Evolutionary conservation across 169 alveolate species (phyloP).

Genomic region (Plasmodium inui): DNA sequence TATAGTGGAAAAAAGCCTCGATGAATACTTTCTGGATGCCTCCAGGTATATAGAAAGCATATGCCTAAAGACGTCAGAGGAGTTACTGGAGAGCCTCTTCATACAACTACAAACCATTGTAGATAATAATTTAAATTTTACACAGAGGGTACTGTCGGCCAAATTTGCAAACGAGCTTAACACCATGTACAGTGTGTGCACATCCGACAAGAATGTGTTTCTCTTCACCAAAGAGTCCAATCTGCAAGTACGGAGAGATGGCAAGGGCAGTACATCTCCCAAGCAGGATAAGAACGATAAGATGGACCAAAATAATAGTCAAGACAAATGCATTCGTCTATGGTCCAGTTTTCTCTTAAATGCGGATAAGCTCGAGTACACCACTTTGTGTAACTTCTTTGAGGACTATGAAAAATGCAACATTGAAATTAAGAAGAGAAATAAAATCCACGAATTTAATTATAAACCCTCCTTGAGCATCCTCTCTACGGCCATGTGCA

Average conservation of each 20-base stretch:
- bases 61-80: conserved; percentile 76
- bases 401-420: conserved; percentile 53
- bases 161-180: conserved; percentile 76
- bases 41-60: conserved; percentile 80
- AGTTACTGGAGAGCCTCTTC: conserved; percentile 46
- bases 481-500: conserved; percentile 37
- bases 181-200: conserved; percentile 71
- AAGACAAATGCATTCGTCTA: conserved; percentile 42
- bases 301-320: neutral
- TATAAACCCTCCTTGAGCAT: conserved; percentile 51
- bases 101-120: conserved; percentile 79
- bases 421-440: conserved; percentile 22
- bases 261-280: neutral
- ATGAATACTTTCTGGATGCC: conserved; percentile 78
- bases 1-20: conserved; percentile 72
- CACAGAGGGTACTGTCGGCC: conserved; percentile 69
- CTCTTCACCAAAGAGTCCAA: conserved; percentile 67
- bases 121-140: conserved; percentile 76
- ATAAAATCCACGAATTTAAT: conserved; percentile 45
- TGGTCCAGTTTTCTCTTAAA: conserved; percentile 66
- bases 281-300: neutral
- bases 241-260: conserved; percentile 20
- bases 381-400: conserved; percentile 29
- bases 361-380: conserved; percentile 59
- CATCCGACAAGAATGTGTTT: conserved; percentile 72